These are phyloP conservation scores for Yarrowia deformans DNA, from an alignment of 805 yeast genomes.

Conservation along the genomic window DNA sequence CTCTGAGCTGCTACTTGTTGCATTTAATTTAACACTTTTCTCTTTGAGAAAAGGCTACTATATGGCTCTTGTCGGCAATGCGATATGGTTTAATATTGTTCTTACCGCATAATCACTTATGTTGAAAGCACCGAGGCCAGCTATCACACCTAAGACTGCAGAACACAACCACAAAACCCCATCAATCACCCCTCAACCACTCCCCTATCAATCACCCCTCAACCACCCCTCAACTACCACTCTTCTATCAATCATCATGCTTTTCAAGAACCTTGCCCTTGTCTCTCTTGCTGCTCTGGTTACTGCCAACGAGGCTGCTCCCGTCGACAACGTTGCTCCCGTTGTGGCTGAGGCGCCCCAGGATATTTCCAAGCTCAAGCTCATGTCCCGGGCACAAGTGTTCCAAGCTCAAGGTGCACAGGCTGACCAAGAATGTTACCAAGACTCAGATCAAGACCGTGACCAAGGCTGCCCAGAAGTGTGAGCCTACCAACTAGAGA, in stretches of 20 bases:
- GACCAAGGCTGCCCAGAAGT: slow-evolving; percentile 27
- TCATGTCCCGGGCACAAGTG: slow-evolving; percentile 24
- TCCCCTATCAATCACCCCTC: neutral
- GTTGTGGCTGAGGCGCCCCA: slow-evolving; percentile 24
- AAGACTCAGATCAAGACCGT: slow-evolving; percentile 1
- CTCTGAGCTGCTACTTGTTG: no score
- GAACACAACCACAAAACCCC: no score
- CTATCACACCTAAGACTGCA: no score
- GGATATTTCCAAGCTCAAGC: slow-evolving; percentile 33
- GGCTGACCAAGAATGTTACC: slow-evolving; percentile 36
- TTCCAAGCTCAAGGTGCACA: slow-evolving; percentile 26
- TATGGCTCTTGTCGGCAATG: neutral
- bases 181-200: neutral
- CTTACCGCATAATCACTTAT: neutral
- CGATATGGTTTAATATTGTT: neutral
- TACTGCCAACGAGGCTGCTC: slow-evolving; percentile 10
- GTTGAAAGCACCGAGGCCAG: no score
- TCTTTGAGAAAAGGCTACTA: neutral
- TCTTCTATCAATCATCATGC: neutral
- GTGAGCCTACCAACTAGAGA: slow-evolving; percentile 20
- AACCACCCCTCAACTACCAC: neutral
- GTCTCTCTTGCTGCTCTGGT: neutral
- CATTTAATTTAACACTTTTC: no score
- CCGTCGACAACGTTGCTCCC: neutral
- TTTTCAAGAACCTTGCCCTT: slow-evolving; percentile 1